Evolutionary conservation across 148 eudicot genomes (phyloP).

Genomic region (Rhododendron simsii): DNA sequence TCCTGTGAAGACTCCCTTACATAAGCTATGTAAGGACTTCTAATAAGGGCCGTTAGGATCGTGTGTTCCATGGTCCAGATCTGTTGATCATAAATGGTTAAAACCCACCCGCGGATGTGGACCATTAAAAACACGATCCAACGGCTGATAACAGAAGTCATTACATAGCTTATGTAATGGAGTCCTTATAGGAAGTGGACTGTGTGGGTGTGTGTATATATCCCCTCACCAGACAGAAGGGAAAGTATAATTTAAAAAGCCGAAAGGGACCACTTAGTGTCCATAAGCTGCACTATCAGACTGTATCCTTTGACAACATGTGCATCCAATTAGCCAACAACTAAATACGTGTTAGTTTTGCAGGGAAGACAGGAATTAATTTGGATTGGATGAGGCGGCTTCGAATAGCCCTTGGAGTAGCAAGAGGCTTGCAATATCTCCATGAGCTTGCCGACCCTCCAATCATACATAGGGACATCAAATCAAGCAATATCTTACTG

Average conservation of each 20-base stretch:
- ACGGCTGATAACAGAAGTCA: too few species aligned
- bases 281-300: background rate
- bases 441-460: constrained; percentile 29
- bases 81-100: too few species aligned
- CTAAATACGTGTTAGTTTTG: background rate
- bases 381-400: constrained; percentile 28
- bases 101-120: too few species aligned
- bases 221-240: background rate
- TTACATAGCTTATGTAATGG: too few species aligned
- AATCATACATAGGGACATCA: constrained; percentile 23
- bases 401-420: constrained; percentile 17
- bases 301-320: background rate
- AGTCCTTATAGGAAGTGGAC: too few species aligned
- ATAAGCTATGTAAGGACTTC: too few species aligned
- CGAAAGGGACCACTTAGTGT: background rate
- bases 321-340: background rate
- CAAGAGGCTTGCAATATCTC: constrained; percentile 23
- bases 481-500: constrained; percentile 20
- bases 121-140: too few species aligned
- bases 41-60: too few species aligned
- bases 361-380: constrained; percentile 18
- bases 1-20: too few species aligned
- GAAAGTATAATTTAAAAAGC: background rate
- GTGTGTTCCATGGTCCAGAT: too few species aligned
- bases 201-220: background rate